Conservation (phyloP, 2,329 filamentous ascomycete genomes). For the Trichophyton schoenleinii region DNA sequence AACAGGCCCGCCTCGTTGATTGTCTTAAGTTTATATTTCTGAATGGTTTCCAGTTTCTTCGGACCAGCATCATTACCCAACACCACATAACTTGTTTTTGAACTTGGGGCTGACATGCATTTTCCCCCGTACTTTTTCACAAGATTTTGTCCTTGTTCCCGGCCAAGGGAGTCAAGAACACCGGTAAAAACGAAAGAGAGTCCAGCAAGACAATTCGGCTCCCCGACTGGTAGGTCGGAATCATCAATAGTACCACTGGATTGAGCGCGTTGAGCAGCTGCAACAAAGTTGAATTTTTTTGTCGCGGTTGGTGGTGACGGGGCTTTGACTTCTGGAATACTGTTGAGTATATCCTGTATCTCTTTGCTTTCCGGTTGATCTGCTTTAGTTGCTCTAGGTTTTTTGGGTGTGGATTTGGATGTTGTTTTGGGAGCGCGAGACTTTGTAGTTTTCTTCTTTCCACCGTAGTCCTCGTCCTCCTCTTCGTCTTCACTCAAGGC, state of each 20-base stretch:
- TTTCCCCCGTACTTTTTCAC: slow-evolving; percentile 94
- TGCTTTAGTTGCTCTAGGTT: slow-evolving; percentile 52
- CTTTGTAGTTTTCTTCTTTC: slow-evolving; percentile 43
- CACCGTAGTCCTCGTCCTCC: slow-evolving; percentile 41
- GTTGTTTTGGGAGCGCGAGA: not conserved
- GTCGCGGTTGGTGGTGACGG: slow-evolving; percentile 66
- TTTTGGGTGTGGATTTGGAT: slow-evolving; percentile 26
- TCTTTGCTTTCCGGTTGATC: slow-evolving; percentile 54
- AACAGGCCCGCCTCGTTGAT: slow-evolving; percentile 92
- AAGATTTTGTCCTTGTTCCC: slow-evolving; percentile 72
- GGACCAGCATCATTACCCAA: slow-evolving; percentile 84
- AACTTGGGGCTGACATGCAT: slow-evolving; percentile 70
- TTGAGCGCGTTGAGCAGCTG: slow-evolving; percentile 41
- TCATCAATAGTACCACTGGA: slow-evolving; percentile 52
- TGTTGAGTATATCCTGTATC: slow-evolving; percentile 75
- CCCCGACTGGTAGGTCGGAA: slow-evolving; percentile 65
- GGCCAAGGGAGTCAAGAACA: slow-evolving; percentile 62
- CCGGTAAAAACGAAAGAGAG: slow-evolving; percentile 94
- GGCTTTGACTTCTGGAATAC: slow-evolving; percentile 67
- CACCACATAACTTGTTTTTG: slow-evolving; percentile 88
- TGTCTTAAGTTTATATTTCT: slow-evolving; percentile 66
- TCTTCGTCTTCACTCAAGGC: slow-evolving; percentile 42
- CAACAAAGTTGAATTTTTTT: slow-evolving; percentile 69
- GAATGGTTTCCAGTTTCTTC: slow-evolving; percentile 80
- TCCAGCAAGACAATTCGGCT: slow-evolving; percentile 79